Base-by-base conservation (phyloP, 257 asterid species). In the Apocynum venetum region DNA sequence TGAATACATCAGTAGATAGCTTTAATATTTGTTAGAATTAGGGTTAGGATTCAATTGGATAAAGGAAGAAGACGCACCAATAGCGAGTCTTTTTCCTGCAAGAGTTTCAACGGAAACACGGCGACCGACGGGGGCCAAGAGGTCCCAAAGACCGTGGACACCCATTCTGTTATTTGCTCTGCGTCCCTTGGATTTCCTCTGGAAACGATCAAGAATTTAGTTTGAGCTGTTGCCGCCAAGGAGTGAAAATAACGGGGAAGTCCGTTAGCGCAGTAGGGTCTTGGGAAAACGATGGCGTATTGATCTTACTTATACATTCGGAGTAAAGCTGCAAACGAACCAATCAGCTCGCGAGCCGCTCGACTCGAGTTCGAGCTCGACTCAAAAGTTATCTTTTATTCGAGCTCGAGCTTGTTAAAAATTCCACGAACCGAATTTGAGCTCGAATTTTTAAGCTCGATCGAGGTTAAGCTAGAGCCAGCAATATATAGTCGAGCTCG, bases 51-150 rank as follows among this genome's bases (percentile, higher is more conserved):
- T 68, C 77, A 12, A 55, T 76, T 56, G 59, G 63, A n/a, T 43
- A 25, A 9, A n/a, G 68, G 17, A 71, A 71, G 10, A 41, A n/a
- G 36, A 38, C n/a, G 31, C 85, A 94, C 98, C 97, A 76, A 94
- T 94, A 31, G 97, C 97, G 84, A 94, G 95, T 80, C 86, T 91
- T 73, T 90, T 92, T 1, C 98, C 97, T 81, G 97, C 83, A 49
- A 94, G 97, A 73, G 97, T 94, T 84, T 94, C 98, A 70, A 94
- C 97, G 40, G 98, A 94, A 49, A 94, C 98, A 61, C 98, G 96
- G 80, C 98, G 97, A 73, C 98, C 98, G 81, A 91, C 97, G 69
- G 98, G 98, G 73, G 98, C 91, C 41, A 94, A 84, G 76, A 94
- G 96, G 51, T 94, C 97, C 98, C 98, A 94, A 35, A 94, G 90